A percentile compares a stretch with the other conserved stretches of the same genome.
phyloP scores from a whole-genome alignment of 139 green algal genomes.

The Trebouxia sp. region DNA sequence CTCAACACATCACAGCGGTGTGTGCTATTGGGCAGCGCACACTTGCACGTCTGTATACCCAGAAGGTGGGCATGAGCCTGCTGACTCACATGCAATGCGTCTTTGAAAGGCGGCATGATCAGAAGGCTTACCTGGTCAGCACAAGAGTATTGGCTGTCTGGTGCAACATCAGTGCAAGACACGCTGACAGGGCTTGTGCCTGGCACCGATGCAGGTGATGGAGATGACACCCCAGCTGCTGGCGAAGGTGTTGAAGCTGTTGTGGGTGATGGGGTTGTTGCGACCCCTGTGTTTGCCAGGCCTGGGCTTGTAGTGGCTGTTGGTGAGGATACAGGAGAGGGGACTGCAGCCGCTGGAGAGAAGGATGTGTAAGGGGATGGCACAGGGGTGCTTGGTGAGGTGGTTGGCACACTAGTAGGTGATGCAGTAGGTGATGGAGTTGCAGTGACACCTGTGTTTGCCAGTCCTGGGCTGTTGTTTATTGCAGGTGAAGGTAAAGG shows the following conservation, averaged over 20 bases:
- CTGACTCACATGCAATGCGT: too few species aligned
- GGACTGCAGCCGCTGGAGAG: too few species aligned
- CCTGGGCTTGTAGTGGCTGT: neutral
- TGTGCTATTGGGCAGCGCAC: too few species aligned
- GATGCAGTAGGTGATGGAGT: too few species aligned
- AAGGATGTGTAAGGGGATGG: too few species aligned
- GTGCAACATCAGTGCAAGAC: neutral
- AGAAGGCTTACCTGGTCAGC: constrained; percentile 1
- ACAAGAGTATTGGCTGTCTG: neutral
- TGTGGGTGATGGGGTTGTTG: neutral
- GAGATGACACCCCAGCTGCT: neutral
- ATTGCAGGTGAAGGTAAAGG: neutral
- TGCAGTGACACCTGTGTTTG: neutral
- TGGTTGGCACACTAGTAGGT: too few species aligned
- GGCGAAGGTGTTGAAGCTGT: neutral
- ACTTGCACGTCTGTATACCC: too few species aligned
- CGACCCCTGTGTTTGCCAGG: neutral
- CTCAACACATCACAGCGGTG: too few species aligned
- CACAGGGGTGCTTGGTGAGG: neutral
- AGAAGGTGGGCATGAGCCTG: too few species aligned
- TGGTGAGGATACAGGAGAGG: neutral
- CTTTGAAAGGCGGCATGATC: too few species aligned
- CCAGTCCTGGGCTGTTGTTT: too few species aligned
- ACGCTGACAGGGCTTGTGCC: neutral
- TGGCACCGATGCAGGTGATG: too few species aligned